A percentile compares a stretch with the other conserved stretches of the same genome.
phyloP scores from a whole-genome alignment of 2,329 filamentous ascomycete genomes.

The Stachybotrys echinatus region DNA sequence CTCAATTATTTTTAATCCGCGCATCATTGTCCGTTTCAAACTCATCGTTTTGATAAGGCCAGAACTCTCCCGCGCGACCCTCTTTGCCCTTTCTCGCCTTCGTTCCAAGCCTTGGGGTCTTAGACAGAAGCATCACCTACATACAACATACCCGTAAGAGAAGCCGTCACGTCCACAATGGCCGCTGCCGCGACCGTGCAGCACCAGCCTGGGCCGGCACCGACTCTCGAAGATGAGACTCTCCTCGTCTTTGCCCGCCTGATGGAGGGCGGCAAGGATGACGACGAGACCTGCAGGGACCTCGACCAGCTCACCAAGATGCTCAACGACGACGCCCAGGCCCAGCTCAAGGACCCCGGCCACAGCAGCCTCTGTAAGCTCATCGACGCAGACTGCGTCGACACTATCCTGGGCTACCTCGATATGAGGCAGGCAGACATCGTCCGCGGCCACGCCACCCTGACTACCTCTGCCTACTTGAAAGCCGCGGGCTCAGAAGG shows the following conservation, averaged over 20 bases:
- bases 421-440: slow-evolving; percentile 73
- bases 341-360: slow-evolving; percentile 34
- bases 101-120: background rate
- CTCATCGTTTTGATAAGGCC: background rate
- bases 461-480: slow-evolving; percentile 79
- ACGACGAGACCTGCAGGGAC: slow-evolving; percentile 60
- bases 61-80: background rate
- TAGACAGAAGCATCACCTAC: background rate
- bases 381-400: slow-evolving; percentile 70
- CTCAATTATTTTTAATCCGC: background rate
- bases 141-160: background rate
- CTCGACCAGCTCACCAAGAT: slow-evolving; percentile 55
- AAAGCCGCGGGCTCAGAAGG: slow-evolving; percentile 70
- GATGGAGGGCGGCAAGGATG: slow-evolving; percentile 86
- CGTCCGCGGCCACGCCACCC: slow-evolving; percentile 74
- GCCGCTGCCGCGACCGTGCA: background rate
- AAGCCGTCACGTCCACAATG: background rate
- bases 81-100: background rate
- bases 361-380: slow-evolving; percentile 50
- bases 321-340: slow-evolving; percentile 48
- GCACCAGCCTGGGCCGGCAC: slow-evolving; percentile 21
- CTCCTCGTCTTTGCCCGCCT: slow-evolving; percentile 78
- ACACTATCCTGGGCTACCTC: slow-evolving; percentile 79
- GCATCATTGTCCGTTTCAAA: background rate
- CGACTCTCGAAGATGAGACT: slow-evolving; percentile 55